Evolutionary conservation across 2,329 filamentous ascomycete genomes (phyloP), one percentile per base, ranked within the genome.

Genomic region (Neonectria sp.): DNA sequence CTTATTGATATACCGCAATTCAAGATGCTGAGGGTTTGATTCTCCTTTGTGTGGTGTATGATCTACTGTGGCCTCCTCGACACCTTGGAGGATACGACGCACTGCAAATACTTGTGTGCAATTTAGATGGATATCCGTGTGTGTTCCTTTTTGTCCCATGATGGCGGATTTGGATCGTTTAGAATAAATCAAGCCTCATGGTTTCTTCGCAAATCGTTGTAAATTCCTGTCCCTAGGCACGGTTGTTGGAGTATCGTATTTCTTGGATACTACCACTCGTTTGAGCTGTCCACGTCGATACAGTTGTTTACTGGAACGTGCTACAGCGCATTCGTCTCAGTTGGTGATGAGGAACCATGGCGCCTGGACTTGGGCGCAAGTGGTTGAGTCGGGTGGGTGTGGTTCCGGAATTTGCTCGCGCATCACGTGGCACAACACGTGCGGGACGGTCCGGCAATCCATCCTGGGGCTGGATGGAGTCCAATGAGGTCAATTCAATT

Each of bases 401-500:
- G 33, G 21, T 6, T 8, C 51, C 51, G 43, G 52, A 33, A 53
- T 60, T 24, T 46, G 12, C n/a, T 33, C 2, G 2, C 8, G 13
- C 11, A 3, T 37, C 75, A 76, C 75, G 75, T 76, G 75, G 69
- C 0, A 0, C 0, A 1, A 11, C 74, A 76, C 73, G 71, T 76
- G 72, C 59, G 29, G 51, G 25, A 25, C 27, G 29, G 21, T 60
- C 65, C 71, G 74, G 71, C 70, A 75, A 71, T 74, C 63, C 57
- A 71, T 73, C 60, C 59, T 71, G 69, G 70, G 68, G 55, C 56
- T 51, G 65, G 68, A 76, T 51, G 65, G 68, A 76, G 74, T 75
- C 74, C 74, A 76, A 76, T 76, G 74, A 76, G 74, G 72, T 76
- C 74, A 74, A 76, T 72, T 75, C 75, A 73, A 76, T 75, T 73